Base-by-base conservation (phyloP, 345 rosid species). In the Aquilaria malaccensis region DNA sequence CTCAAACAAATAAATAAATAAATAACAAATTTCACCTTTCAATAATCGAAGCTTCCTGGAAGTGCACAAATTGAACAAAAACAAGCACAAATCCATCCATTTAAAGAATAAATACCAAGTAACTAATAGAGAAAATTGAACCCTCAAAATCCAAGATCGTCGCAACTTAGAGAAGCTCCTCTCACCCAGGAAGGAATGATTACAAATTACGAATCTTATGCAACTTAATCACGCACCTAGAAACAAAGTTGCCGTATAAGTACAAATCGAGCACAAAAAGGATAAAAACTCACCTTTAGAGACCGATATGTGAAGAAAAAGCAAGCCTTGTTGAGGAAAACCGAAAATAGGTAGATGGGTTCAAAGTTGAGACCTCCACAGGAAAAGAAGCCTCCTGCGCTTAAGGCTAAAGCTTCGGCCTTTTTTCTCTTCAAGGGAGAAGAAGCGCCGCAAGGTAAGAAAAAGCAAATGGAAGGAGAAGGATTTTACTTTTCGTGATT, bases 311-410 rank as follows among this genome's bases (percentile, higher is more conserved):
- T 52, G 3, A 13, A 60, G 58, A 64, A 13, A 56, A 9, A 7
- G n/a, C 30, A 53, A 53, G 30, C 2, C 14, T 43, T 29, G 43
- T 37, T 37, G 43, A 37, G 15, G 30, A 15, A 58, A 41, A 13
- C 6, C 33, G 41, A 12, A 22, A 14, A 45, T 56, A 57, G 41
- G 54, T 10, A 33, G 45, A 62, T 3, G 49, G 47, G 47, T 63
- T 11, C 64, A 56, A 33, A 57, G 62, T 67, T 37, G 43, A 54
- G 43, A 65, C 62, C 60, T 67, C 66, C 66, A 56, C 30, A 60
- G 29, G 10, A 50, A 22, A 55, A 60, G 62, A 55, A 13, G 46
- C 52, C 59, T 41, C 33, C 63, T 53, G 59, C 52, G 61, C 52
- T 62, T 32, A 13, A 50, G 13, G 52, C 33, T 45, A 29, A 57